Evolutionary conservation across 805 yeast species (phyloP).

Genomic region (Isabelozyma heimii): DNA sequence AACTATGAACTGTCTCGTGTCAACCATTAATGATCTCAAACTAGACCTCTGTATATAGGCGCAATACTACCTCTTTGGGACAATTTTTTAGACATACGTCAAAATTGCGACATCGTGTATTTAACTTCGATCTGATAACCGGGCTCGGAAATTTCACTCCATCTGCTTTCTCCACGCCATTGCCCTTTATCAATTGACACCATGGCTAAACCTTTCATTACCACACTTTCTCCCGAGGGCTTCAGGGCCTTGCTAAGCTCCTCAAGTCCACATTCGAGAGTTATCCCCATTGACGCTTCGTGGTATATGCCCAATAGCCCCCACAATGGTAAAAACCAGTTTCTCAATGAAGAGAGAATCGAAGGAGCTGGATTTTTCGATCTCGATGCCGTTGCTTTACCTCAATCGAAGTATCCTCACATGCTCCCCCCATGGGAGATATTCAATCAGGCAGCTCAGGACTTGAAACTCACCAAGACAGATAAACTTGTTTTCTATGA

Average conservation of each 20-base stretch:
- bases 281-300: slow-evolving; percentile 76
- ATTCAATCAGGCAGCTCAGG: slow-evolving; percentile 52
- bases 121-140: not conserved
- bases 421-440: slow-evolving; percentile 71
- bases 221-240: slow-evolving; percentile 3
- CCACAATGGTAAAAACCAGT: slow-evolving; percentile 58
- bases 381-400: slow-evolving; percentile 66
- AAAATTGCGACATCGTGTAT: not conserved
- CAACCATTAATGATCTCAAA: too few species aligned
- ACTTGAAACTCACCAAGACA: slow-evolving; percentile 51
- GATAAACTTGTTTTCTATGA: slow-evolving; percentile 82
- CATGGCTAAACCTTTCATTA: not conserved
- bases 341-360: slow-evolving; percentile 50
- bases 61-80: not conserved
- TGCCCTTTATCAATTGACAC: not conserved
- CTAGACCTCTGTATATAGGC: not conserved
- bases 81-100: not conserved
- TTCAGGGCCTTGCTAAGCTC: slow-evolving; percentile 5
- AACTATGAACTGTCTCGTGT: too few species aligned
- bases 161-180: not conserved
- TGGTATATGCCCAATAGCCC: slow-evolving; percentile 88
- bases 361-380: slow-evolving; percentile 74
- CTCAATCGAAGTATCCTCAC: slow-evolving; percentile 71
- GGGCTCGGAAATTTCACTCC: not conserved
- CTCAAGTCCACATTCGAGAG: slow-evolving; percentile 12